Evolutionary conservation across 768 basidiomycete genomes (phyloP).

Genomic region (Tephrocybe rancida): DNA sequence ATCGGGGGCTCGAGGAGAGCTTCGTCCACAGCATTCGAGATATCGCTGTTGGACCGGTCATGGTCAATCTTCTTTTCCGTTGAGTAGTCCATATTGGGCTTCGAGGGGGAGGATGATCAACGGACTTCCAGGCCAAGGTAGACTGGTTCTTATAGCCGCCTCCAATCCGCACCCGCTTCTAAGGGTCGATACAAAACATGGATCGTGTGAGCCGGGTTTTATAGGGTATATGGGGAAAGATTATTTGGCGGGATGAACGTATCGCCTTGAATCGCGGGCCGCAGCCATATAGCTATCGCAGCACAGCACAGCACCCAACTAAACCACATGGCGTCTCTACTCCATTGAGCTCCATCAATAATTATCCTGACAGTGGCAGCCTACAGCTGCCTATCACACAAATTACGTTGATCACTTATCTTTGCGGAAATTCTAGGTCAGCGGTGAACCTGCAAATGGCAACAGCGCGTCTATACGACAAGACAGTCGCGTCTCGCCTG

Average conservation of each 20-base stretch:
- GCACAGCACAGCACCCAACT: not conserved
- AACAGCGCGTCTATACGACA: no score
- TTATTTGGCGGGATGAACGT: no score
- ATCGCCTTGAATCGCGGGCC: no score
- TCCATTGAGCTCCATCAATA: no score
- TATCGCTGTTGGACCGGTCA: conserved; percentile 14
- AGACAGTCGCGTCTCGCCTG: no score
- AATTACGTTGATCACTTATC: no score
- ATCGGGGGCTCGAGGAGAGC: conserved; percentile 35
- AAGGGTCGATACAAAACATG: not conserved
- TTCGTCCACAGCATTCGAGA: conserved; percentile 26
- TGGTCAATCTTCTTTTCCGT: conserved; percentile 27
- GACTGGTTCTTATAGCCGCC: not conserved
- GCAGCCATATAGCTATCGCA: not conserved
- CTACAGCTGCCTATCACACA: no score
- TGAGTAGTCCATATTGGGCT: conserved; percentile 16
- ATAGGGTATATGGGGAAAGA: not conserved
- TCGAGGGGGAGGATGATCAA: conserved; percentile 5
- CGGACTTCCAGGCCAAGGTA: not conserved
- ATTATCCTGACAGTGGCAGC: no score
- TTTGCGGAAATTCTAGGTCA: no score
- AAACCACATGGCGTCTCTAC: no score
- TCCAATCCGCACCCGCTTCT: no score
- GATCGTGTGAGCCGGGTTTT: not conserved
- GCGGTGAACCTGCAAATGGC: no score